A percentile compares a stretch with the other conserved stretches of the same genome.
These are phyloP conservation scores for Fusarium papillatum DNA, from an alignment of 2,329 filamentous ascomycete species.

Conservation along the genomic window DNA sequence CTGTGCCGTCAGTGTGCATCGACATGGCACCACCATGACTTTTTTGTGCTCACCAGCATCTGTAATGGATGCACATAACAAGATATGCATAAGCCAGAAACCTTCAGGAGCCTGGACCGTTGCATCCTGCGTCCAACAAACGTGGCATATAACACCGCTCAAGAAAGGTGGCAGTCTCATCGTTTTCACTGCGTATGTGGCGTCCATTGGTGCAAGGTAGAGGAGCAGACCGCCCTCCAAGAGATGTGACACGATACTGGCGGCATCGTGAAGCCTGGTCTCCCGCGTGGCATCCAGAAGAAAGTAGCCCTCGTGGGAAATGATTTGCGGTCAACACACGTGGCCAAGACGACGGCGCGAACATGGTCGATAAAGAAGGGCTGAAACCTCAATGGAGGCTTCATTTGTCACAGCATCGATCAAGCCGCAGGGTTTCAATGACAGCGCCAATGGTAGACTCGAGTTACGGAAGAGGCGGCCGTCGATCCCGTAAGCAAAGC, in stretches of 20 bases:
- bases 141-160: constrained; percentile 17
- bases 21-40: constrained; percentile 27
- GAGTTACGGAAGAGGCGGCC: neutral
- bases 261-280: constrained; percentile 17
- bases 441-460: neutral
- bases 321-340: constrained; percentile 28
- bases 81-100: constrained; percentile 1
- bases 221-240: neutral
- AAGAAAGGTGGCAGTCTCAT: neutral
- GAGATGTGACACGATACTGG: constrained; percentile 21
- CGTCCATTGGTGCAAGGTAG: neutral
- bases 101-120: constrained; percentile 12
- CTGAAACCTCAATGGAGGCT: neutral
- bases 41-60: constrained; percentile 2
- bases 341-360: constrained; percentile 15
- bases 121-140: constrained; percentile 4
- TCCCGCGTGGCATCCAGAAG: constrained; percentile 31
- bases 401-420: neutral
- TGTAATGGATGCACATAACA: neutral
- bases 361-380: neutral
- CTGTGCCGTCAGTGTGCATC: constrained; percentile 30
- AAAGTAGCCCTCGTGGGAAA: constrained; percentile 16
- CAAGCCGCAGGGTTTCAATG: neutral
- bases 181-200: neutral
- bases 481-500: neutral